Evolutionary conservation across 306 rosid genomes (phyloP), one percentile per base, ranked within the genome.

Genomic region (Vigna radiata): DNA sequence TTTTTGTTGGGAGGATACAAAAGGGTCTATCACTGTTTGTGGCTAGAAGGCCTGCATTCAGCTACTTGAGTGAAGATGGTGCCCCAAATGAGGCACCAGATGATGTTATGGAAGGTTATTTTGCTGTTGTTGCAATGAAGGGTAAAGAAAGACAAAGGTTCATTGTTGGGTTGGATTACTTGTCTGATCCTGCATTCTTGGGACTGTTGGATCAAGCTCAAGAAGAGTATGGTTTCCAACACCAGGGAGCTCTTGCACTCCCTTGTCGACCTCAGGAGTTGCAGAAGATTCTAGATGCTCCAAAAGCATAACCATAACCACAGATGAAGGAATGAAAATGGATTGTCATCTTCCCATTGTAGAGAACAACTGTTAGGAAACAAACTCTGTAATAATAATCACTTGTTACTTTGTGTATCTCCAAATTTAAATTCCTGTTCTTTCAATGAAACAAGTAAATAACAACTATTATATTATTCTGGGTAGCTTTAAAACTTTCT

Each of bases 231-330:
- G 76, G 81, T 23, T 86, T 83, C 70, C 74, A 75, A 36, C 94
- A 91, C 12, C 66, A 82, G 47, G 97, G 97, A 54, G 86, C 88
- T 65, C 88, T 89, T 27, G 81, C 73, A 4, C 83, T 91, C 59
- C 94, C 94, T 16, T 91, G 92, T 66, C 44, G 19, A 11, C 94
- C 92, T 54, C 84, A 69, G 8, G 89, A 89, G 39, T 70, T 91
- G 18, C 89, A 76, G 70, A 86, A 79, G 46, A 89, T 91, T 81
- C 75, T 91, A 15, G 79, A 84, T 18, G 70, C 47, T 37, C 27
- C 58, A 29, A 86, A 59, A 78, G 75, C 61, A 17, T 59, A 82
- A 64, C 18, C 18, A 59, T n/a, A n/a, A n/a, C n/a, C 27, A 12
- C 1, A 19, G 64, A 58, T 1, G 27, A 25, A 27, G 1, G 41